These are phyloP conservation scores for Thraustotheca clavata DNA, from an alignment of 352 stramenopile genomes.

Conservation along the genomic window DNA sequence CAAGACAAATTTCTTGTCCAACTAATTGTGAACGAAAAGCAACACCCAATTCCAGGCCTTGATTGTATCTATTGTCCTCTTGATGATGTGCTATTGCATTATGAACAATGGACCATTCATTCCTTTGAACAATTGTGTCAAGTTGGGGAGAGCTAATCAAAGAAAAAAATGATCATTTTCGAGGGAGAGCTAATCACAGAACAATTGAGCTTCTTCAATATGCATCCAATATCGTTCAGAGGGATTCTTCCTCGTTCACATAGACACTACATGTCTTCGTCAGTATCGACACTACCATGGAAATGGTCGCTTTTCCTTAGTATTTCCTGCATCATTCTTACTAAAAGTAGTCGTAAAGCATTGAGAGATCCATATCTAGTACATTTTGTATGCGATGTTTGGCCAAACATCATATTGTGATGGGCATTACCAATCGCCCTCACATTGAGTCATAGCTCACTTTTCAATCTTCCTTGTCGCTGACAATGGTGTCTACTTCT, in stretches of 20 bases:
- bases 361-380: too few relatives aligned
- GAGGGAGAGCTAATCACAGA: not conserved
- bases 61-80: constrained; percentile 37
- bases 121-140: not conserved
- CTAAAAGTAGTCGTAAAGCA: too few relatives aligned
- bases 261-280: not conserved
- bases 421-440: too few relatives aligned
- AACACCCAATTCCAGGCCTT: constrained; percentile 49
- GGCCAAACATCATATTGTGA: too few relatives aligned
- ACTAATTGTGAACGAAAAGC: constrained; percentile 55
- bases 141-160: not conserved
- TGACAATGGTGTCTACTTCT: not conserved
- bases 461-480: too few relatives aligned
- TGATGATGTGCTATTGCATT: constrained; percentile 43
- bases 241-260: not conserved
- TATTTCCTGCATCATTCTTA: too few relatives aligned
- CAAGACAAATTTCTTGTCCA: constrained; percentile 34
- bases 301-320: not conserved
- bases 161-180: not conserved
- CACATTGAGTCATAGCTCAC: too few relatives aligned
- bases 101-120: constrained; percentile 36
- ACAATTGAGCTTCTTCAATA: too few relatives aligned
- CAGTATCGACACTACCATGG: not conserved
- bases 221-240: not conserved
- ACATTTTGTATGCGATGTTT: too few relatives aligned